Evolutionary conservation across 192 early-diverging fungal genomes (phyloP), one percentile per base, ranked within the genome.

Genomic region (Coemansia sp.): DNA sequence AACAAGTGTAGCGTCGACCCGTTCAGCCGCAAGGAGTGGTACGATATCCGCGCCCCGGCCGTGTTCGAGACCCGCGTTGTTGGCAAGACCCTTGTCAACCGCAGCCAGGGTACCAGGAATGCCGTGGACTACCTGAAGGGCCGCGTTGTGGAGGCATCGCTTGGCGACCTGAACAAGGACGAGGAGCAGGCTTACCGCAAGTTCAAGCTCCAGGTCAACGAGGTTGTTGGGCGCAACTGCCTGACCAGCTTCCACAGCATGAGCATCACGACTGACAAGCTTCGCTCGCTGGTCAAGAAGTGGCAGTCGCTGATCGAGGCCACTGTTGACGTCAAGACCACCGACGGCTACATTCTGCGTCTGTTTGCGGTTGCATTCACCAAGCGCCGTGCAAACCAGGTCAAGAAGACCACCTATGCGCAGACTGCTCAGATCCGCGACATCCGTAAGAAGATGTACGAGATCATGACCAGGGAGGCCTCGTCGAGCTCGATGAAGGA

Each of bases 381-480:
- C 87, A 88, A 91, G 85, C 90, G 92, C 71, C 91, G 92, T 78
- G 84, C 85, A 60, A 90, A 94, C 90, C 98, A 99, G 90, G 84
- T 95, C 83, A 90, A 89, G 88, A 95, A 95, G 90, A 98, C 96
- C 79, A 96, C 95, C 68, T 99, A 99, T 84, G 98, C 98, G 52
- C 92, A 95, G 84, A 86, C 90, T 72, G 87, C 95, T 65, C 98
- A 99, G 87, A 94, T 99, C 87, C 92, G 93, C 70, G 86, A 88
- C 80, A 98, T 99, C 86, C 95, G 98, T 86, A 97, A 98, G 91
- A 98, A 98, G 94, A 99, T 99, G 95, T 95, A 95, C 84, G 98
- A 99, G 87, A 93, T 98, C 87, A 94, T 98, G 87, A 88, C 81
- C 69, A 84, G 86, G 63, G 93, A 96, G 87, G 91, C 91, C 58